phyloP scores from a whole-genome alignment of 352 stramenopile species.

The Globisporangium paddicum region DNA sequence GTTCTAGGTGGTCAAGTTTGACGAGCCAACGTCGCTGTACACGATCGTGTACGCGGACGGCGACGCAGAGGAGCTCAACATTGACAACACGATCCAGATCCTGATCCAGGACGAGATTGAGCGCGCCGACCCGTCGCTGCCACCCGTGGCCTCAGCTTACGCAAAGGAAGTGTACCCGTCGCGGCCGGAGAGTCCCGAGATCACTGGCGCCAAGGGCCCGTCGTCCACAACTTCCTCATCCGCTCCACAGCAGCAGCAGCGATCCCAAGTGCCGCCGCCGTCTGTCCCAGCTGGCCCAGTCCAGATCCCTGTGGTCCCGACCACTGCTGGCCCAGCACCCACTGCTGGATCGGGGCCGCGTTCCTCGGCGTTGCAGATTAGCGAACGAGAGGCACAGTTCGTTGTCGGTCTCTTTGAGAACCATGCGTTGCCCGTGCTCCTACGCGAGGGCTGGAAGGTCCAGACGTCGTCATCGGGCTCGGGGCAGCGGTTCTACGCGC shows the following conservation, averaged over 20 bases:
- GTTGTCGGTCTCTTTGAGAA: constrained; percentile 77
- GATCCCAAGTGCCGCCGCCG: neutral
- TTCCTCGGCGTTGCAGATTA: constrained; percentile 42
- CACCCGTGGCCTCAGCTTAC: constrained; percentile 17
- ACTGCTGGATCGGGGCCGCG: neutral
- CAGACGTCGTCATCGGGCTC: constrained; percentile 29
- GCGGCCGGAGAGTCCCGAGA: constrained; percentile 17
- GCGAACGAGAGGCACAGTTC: constrained; percentile 70
- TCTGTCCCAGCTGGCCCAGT: neutral
- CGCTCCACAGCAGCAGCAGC: constrained; percentile 1
- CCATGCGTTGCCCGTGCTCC: constrained; percentile 57
- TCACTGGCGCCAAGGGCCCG: neutral
- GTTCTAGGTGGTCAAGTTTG: constrained; percentile 71
- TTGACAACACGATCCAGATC: constrained; percentile 79
- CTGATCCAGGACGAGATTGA: constrained; percentile 87
- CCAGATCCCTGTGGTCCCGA: neutral
- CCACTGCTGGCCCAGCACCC: neutral
- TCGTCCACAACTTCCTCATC: neutral
- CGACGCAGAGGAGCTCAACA: constrained; percentile 69
- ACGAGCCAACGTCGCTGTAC: constrained; percentile 57
- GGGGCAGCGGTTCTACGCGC: constrained; percentile 37
- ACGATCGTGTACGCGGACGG: constrained; percentile 85
- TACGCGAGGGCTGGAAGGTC: constrained; percentile 64
- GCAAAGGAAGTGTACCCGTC: constrained; percentile 9
- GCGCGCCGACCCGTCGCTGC: constrained; percentile 51